Conservation (phyloP, 2,329 filamentous ascomycete species). For the Orbilia quercus region DNA sequence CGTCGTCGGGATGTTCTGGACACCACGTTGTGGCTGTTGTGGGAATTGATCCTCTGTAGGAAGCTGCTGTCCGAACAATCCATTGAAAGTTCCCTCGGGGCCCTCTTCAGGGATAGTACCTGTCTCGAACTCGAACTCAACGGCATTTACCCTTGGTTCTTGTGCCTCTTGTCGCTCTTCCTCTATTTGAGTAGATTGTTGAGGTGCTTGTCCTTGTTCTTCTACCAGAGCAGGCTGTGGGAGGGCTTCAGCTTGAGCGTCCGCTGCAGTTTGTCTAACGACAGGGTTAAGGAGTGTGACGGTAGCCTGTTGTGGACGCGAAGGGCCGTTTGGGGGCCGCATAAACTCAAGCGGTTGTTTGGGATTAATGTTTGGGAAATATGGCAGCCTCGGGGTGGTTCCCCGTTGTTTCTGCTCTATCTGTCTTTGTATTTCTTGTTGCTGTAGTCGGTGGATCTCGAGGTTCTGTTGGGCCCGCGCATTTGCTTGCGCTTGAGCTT, state of each 20-base stretch:
- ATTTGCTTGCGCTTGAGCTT: background rate
- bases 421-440: background rate
- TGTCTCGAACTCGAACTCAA: slow-evolving; percentile 18
- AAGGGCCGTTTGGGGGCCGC: no score
- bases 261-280: no score
- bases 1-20: background rate
- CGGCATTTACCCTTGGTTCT: background rate
- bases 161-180: background rate
- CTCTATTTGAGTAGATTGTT: background rate
- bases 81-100: background rate
- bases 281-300: no score
- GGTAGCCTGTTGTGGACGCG: no score
- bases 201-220: no score
- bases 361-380: no score
- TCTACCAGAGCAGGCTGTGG: no score
- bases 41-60: background rate
- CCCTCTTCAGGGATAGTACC: slow-evolving; percentile 5
- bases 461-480: background rate
- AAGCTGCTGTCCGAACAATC: background rate
- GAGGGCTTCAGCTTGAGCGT: no score
- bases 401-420: background rate
- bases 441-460: background rate
- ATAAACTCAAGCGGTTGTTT: no score
- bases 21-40: background rate
- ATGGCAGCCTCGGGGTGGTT: no score